Percentiles rank a stretch among this genome's conserved stretches.
These are phyloP conservation scores for Apiospora koreana DNA, from an alignment of 2,329 filamentous ascomycete genomes.

Conservation along the genomic window DNA sequence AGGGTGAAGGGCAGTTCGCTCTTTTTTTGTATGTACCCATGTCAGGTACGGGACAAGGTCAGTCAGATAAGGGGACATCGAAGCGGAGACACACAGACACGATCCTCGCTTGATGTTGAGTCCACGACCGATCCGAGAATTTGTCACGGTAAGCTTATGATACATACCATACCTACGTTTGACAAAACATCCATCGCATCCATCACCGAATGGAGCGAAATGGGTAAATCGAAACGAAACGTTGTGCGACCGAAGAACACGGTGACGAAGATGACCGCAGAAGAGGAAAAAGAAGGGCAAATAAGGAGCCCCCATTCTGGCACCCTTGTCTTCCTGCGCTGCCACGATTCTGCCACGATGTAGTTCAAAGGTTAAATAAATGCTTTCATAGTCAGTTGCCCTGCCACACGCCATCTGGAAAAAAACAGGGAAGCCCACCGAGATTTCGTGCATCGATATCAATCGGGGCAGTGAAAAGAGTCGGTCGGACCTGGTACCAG, in stretches of 20 bases:
- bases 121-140: neutral
- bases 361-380: too few species aligned
- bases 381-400: neutral
- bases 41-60: neutral
- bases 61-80: neutral
- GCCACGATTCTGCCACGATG: neutral
- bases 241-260: neutral
- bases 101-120: too few species aligned
- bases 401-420: slow-evolving; percentile 1
- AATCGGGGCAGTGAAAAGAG: neutral
- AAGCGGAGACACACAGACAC: neutral
- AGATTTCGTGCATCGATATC: slow-evolving; percentile 7
- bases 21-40: neutral
- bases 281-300: neutral
- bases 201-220: neutral
- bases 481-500: neutral
- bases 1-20: neutral
- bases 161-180: too few species aligned
- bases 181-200: neutral
- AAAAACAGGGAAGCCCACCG: neutral
- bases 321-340: neutral
- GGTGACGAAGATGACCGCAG: neutral
- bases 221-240: neutral
- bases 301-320: neutral
- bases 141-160: slow-evolving; percentile 1